phyloP scores from a whole-genome alignment of 139 green algal species.

The Ettlia oleoabundans region DNA sequence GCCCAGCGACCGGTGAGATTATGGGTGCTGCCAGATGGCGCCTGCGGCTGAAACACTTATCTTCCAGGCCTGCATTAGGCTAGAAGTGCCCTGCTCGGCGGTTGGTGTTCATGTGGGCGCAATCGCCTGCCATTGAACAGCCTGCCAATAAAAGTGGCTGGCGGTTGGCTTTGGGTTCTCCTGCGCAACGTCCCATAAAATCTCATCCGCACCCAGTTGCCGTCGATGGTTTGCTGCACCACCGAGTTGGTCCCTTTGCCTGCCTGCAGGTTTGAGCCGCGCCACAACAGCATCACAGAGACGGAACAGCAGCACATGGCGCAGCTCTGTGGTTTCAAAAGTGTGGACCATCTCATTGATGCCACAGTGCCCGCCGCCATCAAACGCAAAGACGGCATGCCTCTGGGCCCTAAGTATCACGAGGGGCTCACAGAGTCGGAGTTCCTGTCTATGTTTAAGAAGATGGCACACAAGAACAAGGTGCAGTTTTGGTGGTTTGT shows the following conservation, averaged over 20 bases:
- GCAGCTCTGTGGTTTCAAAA: conserved; percentile 79
- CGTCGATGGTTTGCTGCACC: no score
- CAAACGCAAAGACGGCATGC: conserved; percentile 77
- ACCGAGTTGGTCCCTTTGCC: no score
- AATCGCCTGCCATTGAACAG: no score
- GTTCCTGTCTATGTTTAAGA: conserved; percentile 91
- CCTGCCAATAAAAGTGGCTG: no score
- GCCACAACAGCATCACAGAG: conserved; percentile 92
- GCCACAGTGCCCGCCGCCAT: conserved; percentile 96
- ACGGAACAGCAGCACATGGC: conserved; percentile 90
- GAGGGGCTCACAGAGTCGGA: conserved; percentile 88
- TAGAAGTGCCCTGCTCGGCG: no score
- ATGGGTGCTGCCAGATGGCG: no score
- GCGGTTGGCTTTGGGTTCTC: no score
- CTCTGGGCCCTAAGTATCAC: conserved; percentile 70
- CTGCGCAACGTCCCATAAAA: no score
- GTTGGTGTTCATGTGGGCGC: no score
- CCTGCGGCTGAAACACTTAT: no score
- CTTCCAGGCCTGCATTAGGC: no score
- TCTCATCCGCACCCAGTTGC: no score
- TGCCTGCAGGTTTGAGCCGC: conserved; percentile 87
- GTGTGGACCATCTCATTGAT: conserved; percentile 90
- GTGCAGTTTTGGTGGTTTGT: not conserved
- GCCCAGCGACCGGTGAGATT: conserved; percentile 74
- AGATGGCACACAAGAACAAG: conserved; percentile 97